Base-by-base conservation (phyloP, 345 rosid species). In the Nasturtium officinale region DNA sequence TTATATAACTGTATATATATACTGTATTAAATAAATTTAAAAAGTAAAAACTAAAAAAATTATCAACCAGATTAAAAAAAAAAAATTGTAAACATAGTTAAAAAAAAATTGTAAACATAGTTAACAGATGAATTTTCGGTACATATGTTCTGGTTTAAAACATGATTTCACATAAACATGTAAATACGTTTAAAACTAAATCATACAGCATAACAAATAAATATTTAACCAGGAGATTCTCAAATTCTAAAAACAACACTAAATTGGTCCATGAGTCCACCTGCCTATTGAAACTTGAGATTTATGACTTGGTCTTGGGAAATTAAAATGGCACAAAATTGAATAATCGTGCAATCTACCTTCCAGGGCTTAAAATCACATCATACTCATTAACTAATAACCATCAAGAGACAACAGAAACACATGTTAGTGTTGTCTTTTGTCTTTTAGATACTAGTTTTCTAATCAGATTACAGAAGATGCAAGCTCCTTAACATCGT, bases 401-500 rank as follows among this genome's bases (percentile, higher is more conserved):
- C 25, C 35, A 61, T 32, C 3, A 43, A 25, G 37, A 8, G 29
- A 54, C 29, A 62, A 69, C 46, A 62, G 6, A 45, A 76, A 69
- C 64, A 76, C 65, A 69, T 28, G 66, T 35, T 33, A 3, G 46
- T 59, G 9, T n/a, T 45, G 50, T 6, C 53, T 42, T 25, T 10
- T 13, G 26, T 56, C 55, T 12, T 21, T 6, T 43, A 5, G 35
- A 32, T 13, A 18, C 60, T 66, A 65, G 23, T 10, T 28, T 16
- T 12, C 73, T 62, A 33, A 61, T 68, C 74, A 85, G 57, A 82
- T 25, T 57, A 89, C 84, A 57, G 91, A 62, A 61, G 96, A 20
- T 9, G 84, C 28, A 61, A 89, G 85, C 73, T 87, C 96, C 57
- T 84, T 68, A 30, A 95, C 81, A 28, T 95, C 96, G 0, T 83